Evolutionary conservation across 371 early-diverging fungal genomes (phyloP), one percentile per base, ranked within the genome.

Genomic region (Mortierella sp.): DNA sequence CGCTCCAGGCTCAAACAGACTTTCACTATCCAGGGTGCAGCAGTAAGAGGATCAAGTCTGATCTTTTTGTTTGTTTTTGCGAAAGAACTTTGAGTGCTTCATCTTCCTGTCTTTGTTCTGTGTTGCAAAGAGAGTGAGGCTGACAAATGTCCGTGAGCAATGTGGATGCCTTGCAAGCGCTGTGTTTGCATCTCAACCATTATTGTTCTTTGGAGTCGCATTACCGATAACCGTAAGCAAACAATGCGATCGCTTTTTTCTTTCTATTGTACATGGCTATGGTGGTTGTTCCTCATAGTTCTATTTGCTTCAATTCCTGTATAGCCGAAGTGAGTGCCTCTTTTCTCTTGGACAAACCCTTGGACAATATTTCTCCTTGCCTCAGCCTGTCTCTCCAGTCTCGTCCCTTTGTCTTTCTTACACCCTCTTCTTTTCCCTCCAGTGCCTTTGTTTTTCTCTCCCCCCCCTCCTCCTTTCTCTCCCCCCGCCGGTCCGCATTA

Each of bases 101-200:
- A 14, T 50, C 2, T 16, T 16, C n/a, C n/a, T n/a, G n/a, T n/a
- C 2, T 50, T 3, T 50, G 16, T 50, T 3, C 16, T 50, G 2
- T 70, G 7, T 45, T 70, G 44, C 45, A 1, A 38, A 38, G 5
- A 45, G 28, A 19, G 24, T 26, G 13, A 70, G 38, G 45, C 71
- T 44, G 45, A 70, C 71, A 70, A 45, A 63, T 63, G 63, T 34
- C 63, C 63, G 63, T 63, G 63, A 63, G 63, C 63, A 63, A 19
- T 63, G 34, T 34, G 28, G 21, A 8, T 63, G 31, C 19, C 63
- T 63, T 34, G 6, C 19, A 31, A 63, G 38, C 44, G 71, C 71
- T 70, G 26, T 70, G 44, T 70, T 70, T 70, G 70, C 28, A 42
- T 45, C 44, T n/a, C 44, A 3, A 42, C n/a, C 55, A n/a, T 26